A percentile compares a stretch with the other conserved stretches of the same genome.
phyloP scores from a whole-genome alignment of 192 early-diverging fungal genomes.

The Mortierella alpina region DNA sequence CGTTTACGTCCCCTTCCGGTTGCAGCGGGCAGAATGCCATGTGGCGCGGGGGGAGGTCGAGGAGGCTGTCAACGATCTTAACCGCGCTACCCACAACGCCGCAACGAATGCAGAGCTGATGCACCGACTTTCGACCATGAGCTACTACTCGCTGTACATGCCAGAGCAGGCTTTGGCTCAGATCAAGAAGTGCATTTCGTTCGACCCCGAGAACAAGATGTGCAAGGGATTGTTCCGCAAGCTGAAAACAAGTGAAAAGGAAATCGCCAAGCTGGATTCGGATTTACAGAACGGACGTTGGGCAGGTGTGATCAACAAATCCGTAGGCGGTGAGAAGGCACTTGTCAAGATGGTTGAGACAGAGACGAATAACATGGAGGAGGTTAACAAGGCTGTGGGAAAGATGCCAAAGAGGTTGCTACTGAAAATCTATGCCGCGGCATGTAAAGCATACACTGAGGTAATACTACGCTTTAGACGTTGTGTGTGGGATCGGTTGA shows the following conservation, averaged over 20 bases:
- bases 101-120: constrained; percentile 73
- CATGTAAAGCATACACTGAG: constrained; percentile 71
- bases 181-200: constrained; percentile 87
- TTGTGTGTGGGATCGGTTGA: neutral
- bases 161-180: constrained; percentile 71
- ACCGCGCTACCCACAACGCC: constrained; percentile 79
- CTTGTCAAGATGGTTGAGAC: constrained; percentile 33
- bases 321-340: constrained; percentile 58
- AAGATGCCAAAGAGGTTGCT: constrained; percentile 53
- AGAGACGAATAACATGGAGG: constrained; percentile 49
- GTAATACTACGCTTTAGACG: constrained; percentile 32
- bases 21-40: constrained; percentile 80
- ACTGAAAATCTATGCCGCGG: constrained; percentile 60
- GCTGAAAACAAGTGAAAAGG: constrained; percentile 82
- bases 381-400: constrained; percentile 40
- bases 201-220: constrained; percentile 91
- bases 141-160: constrained; percentile 77
- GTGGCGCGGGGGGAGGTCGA: constrained; percentile 80
- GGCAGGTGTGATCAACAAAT: constrained; percentile 64
- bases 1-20: constrained; percentile 64
- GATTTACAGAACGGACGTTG: constrained; percentile 70
- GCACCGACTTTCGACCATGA: constrained; percentile 76
- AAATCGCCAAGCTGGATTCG: constrained; percentile 66
- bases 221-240: constrained; percentile 83
- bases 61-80: constrained; percentile 86